These are phyloP conservation scores for Tylopilus rubrobrunneus DNA, from an alignment of 768 basidiomycete species.

Conservation along the genomic window DNA sequence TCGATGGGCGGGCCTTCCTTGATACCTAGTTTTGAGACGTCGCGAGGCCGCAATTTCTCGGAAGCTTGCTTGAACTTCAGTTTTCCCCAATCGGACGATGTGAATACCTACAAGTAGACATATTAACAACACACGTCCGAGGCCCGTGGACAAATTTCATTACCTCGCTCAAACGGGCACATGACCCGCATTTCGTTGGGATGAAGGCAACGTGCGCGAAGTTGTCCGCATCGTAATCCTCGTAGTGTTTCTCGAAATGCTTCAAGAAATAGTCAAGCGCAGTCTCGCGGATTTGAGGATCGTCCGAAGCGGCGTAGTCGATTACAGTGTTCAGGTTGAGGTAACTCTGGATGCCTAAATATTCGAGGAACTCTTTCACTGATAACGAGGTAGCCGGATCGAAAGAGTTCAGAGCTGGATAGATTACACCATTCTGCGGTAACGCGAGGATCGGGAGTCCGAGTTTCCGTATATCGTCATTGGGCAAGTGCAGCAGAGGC, in stretches of 20 bases:
- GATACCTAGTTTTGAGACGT: constrained; percentile 10
- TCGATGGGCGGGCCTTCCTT: constrained; percentile 4
- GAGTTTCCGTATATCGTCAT: too few relatives aligned
- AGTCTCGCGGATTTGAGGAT: not conserved
- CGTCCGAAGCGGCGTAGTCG: constrained; percentile 2
- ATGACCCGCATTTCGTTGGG: constrained; percentile 4
- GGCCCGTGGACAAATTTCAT: not conserved
- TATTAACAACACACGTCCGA: not conserved
- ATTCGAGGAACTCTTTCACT: not conserved
- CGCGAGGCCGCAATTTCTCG: not conserved
- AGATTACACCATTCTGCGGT: too few relatives aligned
- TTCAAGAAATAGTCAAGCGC: constrained; percentile 11
- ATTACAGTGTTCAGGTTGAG: constrained; percentile 9
- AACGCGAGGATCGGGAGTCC: too few relatives aligned
- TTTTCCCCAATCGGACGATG: constrained; percentile 2
- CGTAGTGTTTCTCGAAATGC: constrained; percentile 5
- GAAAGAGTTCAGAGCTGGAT: too few relatives aligned
- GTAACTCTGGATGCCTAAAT: not conserved
- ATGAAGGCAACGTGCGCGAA: constrained; percentile 11
- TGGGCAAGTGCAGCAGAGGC: too few relatives aligned
- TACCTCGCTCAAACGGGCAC: constrained; percentile 9
- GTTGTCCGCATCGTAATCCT: constrained; percentile 5
- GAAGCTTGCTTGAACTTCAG: constrained; percentile 9
- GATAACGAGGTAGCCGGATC: not conserved
- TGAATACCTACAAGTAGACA: constrained; percentile 8